Evolutionary conservation across 805 yeast genomes (phyloP), one percentile per base, ranked within the genome.

Genomic region (Naumovozyma castellii): DNA sequence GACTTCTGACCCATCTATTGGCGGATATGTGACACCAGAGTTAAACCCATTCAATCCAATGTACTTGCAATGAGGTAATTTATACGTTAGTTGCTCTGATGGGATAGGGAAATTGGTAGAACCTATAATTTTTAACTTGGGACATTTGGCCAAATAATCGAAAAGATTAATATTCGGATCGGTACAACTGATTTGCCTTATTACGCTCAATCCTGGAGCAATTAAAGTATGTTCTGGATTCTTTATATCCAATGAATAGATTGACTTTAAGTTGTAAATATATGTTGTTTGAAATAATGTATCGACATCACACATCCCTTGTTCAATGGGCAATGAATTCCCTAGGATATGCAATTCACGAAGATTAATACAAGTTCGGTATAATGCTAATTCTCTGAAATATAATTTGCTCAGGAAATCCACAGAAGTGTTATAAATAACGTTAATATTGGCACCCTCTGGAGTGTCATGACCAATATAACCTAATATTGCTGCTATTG

Each of bases 341-440:
- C 61, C 61, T 18, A 52, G 31, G 1, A 56, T 36, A 42, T 57
- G 56, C 16, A 57, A 36, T 35, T 57, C 62, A 36, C 54, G 44
- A 19, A 57, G 36, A 3, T 38, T 32, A 16, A 57, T 32, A 14
- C 25, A 34, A 12, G 38, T 20, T 8, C 25, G 32, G 10, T 37
- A 37, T 22, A 39, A 34, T 14, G 41, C 34, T 22, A 57, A 42
- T 34, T 49, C 54, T 3, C 51, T 47, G 22, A 57, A 56, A 39
- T 57, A 56, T 31, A 57, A 32, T 36, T 51, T 50, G 38, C 59
- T 54, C 19, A 57, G 34, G 34, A 45, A 56, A 41, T 57, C 55
- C 13, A 35, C 33, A 1, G 38, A 36, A 14, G 53, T 55, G 29
- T 49, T 42, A 39, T 52, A 57, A 6, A 57, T 38, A 9, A 56